Evolutionary conservation across 257 asterid genomes (phyloP).

Genomic region (Cinchona pubescens): DNA sequence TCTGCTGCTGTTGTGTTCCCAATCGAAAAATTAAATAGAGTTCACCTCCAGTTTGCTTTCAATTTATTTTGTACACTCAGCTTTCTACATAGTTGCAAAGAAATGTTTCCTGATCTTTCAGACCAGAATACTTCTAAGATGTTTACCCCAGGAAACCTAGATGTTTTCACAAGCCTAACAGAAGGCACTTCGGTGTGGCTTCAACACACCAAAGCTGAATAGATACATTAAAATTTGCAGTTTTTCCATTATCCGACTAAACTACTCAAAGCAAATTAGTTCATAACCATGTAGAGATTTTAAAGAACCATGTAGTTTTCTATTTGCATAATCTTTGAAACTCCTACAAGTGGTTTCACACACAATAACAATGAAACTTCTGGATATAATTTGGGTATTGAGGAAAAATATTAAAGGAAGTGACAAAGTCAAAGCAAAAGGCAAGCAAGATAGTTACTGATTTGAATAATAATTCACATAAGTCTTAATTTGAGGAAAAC

Average conservation of each 20-base stretch:
- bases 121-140: background rate
- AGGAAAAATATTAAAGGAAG: background rate
- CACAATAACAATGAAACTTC: background rate
- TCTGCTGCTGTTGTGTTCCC: background rate
- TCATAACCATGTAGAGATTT: background rate
- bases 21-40: background rate
- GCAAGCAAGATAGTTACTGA: background rate
- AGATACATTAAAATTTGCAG: background rate
- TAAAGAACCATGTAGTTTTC: background rate
- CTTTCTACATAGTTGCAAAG: background rate
- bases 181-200: background rate
- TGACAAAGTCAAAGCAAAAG: constrained; percentile 1
- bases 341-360: background rate
- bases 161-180: background rate
- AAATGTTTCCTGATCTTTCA: background rate
- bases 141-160: background rate
- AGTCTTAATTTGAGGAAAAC: background rate
- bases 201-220: background rate
- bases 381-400: background rate
- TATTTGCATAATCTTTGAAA: background rate
- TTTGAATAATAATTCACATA: background rate
- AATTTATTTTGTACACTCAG: background rate
- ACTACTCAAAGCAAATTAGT: background rate
- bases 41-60: background rate
- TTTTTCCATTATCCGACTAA: background rate